Conservation (phyloP, 331 rosid genomes). For the Pyracantha coccinea region DNA sequence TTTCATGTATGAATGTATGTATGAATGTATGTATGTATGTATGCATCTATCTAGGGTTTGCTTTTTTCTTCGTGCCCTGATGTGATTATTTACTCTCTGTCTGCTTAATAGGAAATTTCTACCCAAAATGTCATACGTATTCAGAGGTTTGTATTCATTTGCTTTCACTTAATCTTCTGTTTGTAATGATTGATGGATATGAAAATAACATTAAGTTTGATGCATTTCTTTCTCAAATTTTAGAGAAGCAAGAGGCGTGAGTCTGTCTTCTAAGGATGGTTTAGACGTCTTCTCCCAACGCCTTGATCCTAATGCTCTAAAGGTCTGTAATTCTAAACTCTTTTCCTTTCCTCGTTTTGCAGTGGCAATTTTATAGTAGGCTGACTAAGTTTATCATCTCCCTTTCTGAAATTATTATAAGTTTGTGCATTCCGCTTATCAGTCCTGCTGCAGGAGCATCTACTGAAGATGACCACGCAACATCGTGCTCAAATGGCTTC, state of each 20-base stretch:
- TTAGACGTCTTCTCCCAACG: slow-evolving; percentile 59
- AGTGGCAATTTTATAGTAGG: neutral
- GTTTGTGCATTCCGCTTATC: neutral
- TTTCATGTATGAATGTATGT: too few species aligned
- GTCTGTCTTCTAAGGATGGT: slow-evolving; percentile 34
- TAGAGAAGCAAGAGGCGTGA: slow-evolving; percentile 50
- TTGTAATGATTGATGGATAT: slow-evolving; percentile 4
- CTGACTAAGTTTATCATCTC: neutral
- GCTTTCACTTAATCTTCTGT: neutral
- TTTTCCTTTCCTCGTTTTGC: neutral
- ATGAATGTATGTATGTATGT: too few species aligned
- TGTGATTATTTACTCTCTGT: slow-evolving; percentile 10
- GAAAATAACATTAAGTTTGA: slow-evolving; percentile 8
- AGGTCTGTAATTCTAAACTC: slow-evolving; percentile 31
- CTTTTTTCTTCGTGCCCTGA: neutral
- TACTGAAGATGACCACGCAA: slow-evolving; percentile 71
- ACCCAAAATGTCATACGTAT: slow-evolving; percentile 69
- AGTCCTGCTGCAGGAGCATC: slow-evolving; percentile 56
- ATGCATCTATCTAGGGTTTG: neutral
- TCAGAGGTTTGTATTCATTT: slow-evolving; percentile 41
- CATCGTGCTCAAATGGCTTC: slow-evolving; percentile 81
- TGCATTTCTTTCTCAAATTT: slow-evolving; percentile 4
- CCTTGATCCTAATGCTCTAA: slow-evolving; percentile 62
- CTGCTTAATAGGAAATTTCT: slow-evolving; percentile 52
- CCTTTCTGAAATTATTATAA: neutral